Evolutionary conservation across 495 filamentous ascomycete species (phyloP).

Genomic region (Aspergillus carlsbadensis): DNA sequence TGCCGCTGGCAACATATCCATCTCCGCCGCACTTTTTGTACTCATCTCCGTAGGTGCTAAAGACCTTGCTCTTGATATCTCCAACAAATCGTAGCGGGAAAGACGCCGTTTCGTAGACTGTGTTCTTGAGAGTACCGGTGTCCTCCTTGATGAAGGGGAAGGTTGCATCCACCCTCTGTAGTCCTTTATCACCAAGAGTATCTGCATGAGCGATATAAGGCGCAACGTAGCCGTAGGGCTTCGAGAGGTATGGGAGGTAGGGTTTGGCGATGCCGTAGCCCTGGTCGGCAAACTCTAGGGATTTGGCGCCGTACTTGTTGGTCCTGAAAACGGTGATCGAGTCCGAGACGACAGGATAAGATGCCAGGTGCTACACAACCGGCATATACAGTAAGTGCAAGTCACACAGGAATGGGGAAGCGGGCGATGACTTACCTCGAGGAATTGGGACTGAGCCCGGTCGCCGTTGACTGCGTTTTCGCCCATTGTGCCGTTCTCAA

Average conservation of each 20-base stretch:
- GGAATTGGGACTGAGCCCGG: slow-evolving; percentile 61
- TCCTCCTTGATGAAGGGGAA: slow-evolving; percentile 91
- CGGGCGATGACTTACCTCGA: slow-evolving; percentile 52
- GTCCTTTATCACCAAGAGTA: slow-evolving; percentile 68
- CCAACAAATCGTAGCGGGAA: slow-evolving; percentile 64
- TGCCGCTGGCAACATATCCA: slow-evolving; percentile 64
- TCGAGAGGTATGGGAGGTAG: slow-evolving; percentile 71
- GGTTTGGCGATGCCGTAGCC: slow-evolving; percentile 72
- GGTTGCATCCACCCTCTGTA: slow-evolving; percentile 69
- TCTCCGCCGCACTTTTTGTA: slow-evolving; percentile 74
- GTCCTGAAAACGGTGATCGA: slow-evolving; percentile 72
- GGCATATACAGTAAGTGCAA: slow-evolving; percentile 5
- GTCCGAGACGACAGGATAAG: slow-evolving; percentile 84
- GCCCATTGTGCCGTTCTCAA: slow-evolving; percentile 42
- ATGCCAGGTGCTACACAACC: slow-evolving; percentile 66
- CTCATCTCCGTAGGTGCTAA: slow-evolving; percentile 69
- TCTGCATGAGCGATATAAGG: slow-evolving; percentile 86
- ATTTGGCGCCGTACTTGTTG: slow-evolving; percentile 78
- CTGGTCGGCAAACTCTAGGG: slow-evolving; percentile 66
- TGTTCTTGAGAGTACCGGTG: slow-evolving; percentile 69
- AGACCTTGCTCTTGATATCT: slow-evolving; percentile 74
- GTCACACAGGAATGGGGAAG: neutral
- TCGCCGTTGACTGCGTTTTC: slow-evolving; percentile 65
- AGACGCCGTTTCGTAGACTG: slow-evolving; percentile 60
- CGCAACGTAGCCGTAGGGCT: slow-evolving; percentile 71